Conservation (phyloP, 108 stramenopile genomes). For the Heterococcus sp. region DNA sequence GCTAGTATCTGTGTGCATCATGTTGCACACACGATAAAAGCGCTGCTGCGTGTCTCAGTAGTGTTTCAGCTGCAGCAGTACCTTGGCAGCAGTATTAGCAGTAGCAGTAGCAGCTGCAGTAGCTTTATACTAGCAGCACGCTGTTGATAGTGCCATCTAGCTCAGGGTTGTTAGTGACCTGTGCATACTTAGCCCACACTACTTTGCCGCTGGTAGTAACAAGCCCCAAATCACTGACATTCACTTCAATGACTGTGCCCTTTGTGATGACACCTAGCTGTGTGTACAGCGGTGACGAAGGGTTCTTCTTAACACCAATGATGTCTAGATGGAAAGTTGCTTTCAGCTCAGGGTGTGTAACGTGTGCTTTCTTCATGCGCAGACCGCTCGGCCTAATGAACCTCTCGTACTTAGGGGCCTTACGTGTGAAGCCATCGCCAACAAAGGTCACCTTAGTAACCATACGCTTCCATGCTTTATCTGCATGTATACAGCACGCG, state of each 20-base stretch:
- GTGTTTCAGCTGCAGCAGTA: not conserved
- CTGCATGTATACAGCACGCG: constrained; percentile 15
- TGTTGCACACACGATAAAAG: too few species aligned
- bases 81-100: not conserved
- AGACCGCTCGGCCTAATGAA: constrained; percentile 96
- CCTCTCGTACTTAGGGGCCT: constrained; percentile 98
- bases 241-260: constrained; percentile 98
- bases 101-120: not conserved
- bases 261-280: constrained; percentile 98
- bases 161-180: constrained; percentile 95
- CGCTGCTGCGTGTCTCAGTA: too few species aligned
- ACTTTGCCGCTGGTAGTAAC: constrained; percentile 98
- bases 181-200: constrained; percentile 97
- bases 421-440: constrained; percentile 92
- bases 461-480: constrained; percentile 97
- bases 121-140: constrained; percentile 72
- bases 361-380: constrained; percentile 96
- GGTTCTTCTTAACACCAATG: constrained; percentile 98
- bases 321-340: constrained; percentile 97
- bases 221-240: constrained; percentile 92
- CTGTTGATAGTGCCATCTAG: constrained; percentile 88
- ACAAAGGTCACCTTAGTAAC: constrained; percentile 97
- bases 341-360: constrained; percentile 98
- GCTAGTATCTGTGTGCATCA: too few species aligned
- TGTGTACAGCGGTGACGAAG: constrained; percentile 59